A percentile compares a stretch with the other conserved stretches of the same genome.
Evolutionary conservation across 2,329 filamentous ascomycete species (phyloP).

Genomic region (Penicillium occitanis): DNA sequence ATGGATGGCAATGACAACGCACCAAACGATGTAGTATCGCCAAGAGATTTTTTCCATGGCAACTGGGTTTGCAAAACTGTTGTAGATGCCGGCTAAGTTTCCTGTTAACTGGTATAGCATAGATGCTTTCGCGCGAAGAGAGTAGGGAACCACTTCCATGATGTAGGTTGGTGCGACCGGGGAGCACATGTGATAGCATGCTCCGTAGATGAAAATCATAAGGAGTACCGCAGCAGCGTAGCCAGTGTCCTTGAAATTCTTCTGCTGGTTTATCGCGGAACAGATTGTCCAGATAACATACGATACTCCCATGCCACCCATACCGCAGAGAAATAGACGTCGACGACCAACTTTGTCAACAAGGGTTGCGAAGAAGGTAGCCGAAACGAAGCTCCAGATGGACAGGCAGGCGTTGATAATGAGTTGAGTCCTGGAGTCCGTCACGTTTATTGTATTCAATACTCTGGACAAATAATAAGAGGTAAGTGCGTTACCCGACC

Average conservation of each 20-base stretch:
- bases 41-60: conserved; percentile 22
- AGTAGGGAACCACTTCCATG: conserved; percentile 21
- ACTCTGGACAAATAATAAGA: conserved; percentile 39
- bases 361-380: conserved; percentile 12
- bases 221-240: conserved; percentile 19
- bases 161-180: conserved; percentile 18
- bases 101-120: conserved; percentile 20
- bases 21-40: conserved; percentile 24
- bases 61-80: conserved; percentile 22
- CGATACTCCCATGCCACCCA: conserved; percentile 20
- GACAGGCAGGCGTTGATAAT: conserved; percentile 36
- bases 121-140: conserved; percentile 21
- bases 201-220: conserved; percentile 23
- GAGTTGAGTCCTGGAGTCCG: conserved; percentile 34
- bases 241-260: conserved; percentile 18
- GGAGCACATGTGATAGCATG: conserved; percentile 22
- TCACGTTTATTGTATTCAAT: conserved; percentile 41
- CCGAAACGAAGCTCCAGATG: conserved; percentile 20
- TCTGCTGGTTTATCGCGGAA: conserved; percentile 20
- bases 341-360: conserved; percentile 20
- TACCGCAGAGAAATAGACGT: conserved; percentile 20
- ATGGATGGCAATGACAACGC: conserved; percentile 19
- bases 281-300: conserved; percentile 23
- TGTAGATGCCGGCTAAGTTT: conserved; percentile 18
- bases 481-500: conserved; percentile 43